phyloP scores from a whole-genome alignment of 306 rosid genomes.

The Neltuma alba region DNA sequence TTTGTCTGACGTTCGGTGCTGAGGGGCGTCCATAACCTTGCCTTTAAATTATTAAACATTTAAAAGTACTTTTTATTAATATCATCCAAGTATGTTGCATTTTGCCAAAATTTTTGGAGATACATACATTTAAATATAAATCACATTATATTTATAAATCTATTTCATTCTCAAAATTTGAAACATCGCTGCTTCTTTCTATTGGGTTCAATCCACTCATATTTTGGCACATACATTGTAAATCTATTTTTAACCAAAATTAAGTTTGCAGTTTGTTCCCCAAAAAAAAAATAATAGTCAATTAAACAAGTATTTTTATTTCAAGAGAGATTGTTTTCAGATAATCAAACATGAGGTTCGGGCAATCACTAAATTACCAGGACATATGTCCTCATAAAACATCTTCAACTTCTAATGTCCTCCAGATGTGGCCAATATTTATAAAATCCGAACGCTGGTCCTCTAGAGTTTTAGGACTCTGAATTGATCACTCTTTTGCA shows the following conservation, averaged over 20 bases:
- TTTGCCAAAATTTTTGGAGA: background rate
- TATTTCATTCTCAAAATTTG: background rate
- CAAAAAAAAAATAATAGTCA: too few relatives aligned
- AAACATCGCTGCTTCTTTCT: background rate
- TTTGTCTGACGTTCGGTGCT: background rate
- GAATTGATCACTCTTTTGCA: too few relatives aligned
- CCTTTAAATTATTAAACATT: background rate
- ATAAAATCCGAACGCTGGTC: too few relatives aligned
- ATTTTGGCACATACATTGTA: background rate
- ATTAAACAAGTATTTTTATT: background rate
- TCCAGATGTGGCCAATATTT: background rate
- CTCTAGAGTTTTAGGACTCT: too few relatives aligned
- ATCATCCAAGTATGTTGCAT: too few relatives aligned
- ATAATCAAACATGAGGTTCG: background rate
- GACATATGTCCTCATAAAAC: background rate
- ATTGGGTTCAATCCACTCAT: background rate
- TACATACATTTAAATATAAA: too few relatives aligned
- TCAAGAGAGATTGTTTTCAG: background rate
- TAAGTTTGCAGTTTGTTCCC: background rate
- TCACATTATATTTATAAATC: too few relatives aligned
- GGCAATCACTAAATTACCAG: background rate
- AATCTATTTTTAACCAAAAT: background rate
- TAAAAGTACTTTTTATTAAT: background rate
- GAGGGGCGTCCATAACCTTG: background rate
- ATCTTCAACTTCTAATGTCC: background rate